Evolutionary conservation across 768 basidiomycete species (phyloP), one percentile per base, ranked within the genome.

Genomic region (Podaxis rugospora): DNA sequence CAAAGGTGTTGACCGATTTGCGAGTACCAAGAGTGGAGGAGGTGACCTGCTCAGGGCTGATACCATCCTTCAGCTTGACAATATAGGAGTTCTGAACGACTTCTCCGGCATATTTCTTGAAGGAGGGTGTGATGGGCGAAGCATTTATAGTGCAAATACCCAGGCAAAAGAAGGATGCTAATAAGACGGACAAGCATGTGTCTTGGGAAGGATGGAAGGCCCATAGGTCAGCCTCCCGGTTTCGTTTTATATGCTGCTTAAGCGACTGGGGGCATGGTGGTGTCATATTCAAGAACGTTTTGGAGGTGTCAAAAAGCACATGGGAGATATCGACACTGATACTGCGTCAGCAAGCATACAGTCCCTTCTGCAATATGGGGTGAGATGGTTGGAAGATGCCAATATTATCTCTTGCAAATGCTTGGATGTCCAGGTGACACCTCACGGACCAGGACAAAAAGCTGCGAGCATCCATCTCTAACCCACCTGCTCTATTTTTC

Each of bases 11-110:
- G n/a, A 57, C 25, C 13, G 18, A 21, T 23, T 36, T 50, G 1
- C 5, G 5, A n/a, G 11, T 18, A 7, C 36, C 46, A 35, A 50
- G 5, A 16, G 25, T 6, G 5, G 54, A 55, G 1, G 37, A 54
- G n/a, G 21, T 6, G 21, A 50, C 39, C 4, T 49, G 18, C 18
- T n/a, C 6, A 36, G 44, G 46, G 16, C 36, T 47, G 25, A 32
- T 28, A 36, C 47, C 56, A 18, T 55, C 51, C 36, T 66, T 69
- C 18, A 66, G 56, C 51, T 65, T 66, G 46, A 68, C 65, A 51
- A 64, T 57, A 25, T 23, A 69, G 39, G 56, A 61, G 58, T 54
- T 40, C 14, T 56, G 32, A 5, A 51, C 46, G n/a, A 42, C 53
- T 21, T 51, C 28, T 14, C 59, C 63, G n/a, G 55, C 10, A 28